Evolutionary conservation across 495 filamentous ascomycete genomes (phyloP).

Genomic region (Penicillium cosmopolitanum): DNA sequence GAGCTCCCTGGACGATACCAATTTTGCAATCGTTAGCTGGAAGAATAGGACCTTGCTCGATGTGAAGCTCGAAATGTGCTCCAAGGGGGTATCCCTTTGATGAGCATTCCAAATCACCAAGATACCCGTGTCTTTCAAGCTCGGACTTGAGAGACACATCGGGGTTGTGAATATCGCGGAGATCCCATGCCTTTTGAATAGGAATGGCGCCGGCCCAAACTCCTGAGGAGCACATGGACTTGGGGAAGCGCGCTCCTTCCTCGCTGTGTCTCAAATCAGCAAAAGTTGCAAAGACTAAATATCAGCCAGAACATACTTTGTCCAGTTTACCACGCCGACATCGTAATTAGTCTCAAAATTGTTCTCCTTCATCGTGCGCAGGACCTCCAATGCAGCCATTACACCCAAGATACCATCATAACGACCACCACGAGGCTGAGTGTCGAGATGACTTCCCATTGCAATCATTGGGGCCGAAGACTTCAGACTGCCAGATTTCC

Average conservation of each 20-base stretch:
- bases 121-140: slow-evolving; percentile 68
- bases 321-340: slow-evolving; percentile 76
- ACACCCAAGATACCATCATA: slow-evolving; percentile 75
- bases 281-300: slow-evolving; percentile 23
- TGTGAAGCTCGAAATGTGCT: slow-evolving; percentile 80
- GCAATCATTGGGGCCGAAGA: slow-evolving; percentile 44
- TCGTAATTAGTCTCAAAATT: slow-evolving; percentile 64
- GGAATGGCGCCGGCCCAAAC: slow-evolving; percentile 71
- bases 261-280: slow-evolving; percentile 42
- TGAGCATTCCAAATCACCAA: slow-evolving; percentile 49
- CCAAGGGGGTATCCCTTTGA: slow-evolving; percentile 48
- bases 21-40: slow-evolving; percentile 58
- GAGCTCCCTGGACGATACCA: slow-evolving; percentile 68
- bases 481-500: slow-evolving; percentile 54
- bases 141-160: slow-evolving; percentile 59
- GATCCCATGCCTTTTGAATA: slow-evolving; percentile 60
- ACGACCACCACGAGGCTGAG: slow-evolving; percentile 73
- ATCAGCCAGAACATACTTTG: slow-evolving; percentile 48
- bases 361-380: slow-evolving; percentile 66
- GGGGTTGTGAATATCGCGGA: slow-evolving; percentile 53
- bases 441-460: slow-evolving; percentile 54
- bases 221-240: slow-evolving; percentile 73
- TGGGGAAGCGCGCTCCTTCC: slow-evolving; percentile 77
- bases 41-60: slow-evolving; percentile 77
- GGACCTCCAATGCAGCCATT: slow-evolving; percentile 67